These are phyloP conservation scores for Bocquillonia castaneifolia DNA, from an alignment of 441 rosid genomes.

Conservation along the genomic window DNA sequence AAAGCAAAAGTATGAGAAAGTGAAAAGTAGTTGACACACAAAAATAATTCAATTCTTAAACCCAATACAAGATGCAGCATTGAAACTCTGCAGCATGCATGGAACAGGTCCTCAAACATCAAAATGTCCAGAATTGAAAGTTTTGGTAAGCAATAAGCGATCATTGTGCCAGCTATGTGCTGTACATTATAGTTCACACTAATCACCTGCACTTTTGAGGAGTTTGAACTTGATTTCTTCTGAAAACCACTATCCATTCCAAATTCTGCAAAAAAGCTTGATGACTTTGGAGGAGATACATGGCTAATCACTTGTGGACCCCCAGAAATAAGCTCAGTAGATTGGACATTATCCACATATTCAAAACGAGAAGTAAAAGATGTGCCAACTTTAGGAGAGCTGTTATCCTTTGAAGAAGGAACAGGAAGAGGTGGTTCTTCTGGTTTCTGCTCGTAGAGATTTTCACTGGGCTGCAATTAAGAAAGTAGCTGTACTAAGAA, in stretches of 20 bases:
- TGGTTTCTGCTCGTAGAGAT: conserved; percentile 91
- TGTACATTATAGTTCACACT: background rate
- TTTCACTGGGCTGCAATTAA: conserved; percentile 65
- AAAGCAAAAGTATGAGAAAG: background rate
- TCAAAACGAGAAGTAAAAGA: conserved; percentile 79
- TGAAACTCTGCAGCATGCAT: background rate
- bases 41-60: background rate
- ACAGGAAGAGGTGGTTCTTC: conserved; percentile 70
- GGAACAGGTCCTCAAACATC: background rate
- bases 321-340: conserved; percentile 46
- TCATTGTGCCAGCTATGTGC: background rate
- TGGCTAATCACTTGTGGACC: conserved; percentile 68
- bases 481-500: conserved; percentile 4
- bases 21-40: background rate
- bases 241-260: conserved; percentile 81
- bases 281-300: conserved; percentile 91
- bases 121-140: background rate
- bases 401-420: conserved; percentile 42
- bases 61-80: background rate
- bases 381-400: conserved; percentile 40
- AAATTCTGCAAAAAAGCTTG: conserved; percentile 80
- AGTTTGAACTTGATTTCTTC: conserved; percentile 56
- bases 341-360: conserved; percentile 63
- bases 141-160: background rate
- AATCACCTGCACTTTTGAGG: conserved; percentile 68